These are phyloP conservation scores for Russula foetens DNA, from an alignment of 768 basidiomycete genomes.

Conservation along the genomic window DNA sequence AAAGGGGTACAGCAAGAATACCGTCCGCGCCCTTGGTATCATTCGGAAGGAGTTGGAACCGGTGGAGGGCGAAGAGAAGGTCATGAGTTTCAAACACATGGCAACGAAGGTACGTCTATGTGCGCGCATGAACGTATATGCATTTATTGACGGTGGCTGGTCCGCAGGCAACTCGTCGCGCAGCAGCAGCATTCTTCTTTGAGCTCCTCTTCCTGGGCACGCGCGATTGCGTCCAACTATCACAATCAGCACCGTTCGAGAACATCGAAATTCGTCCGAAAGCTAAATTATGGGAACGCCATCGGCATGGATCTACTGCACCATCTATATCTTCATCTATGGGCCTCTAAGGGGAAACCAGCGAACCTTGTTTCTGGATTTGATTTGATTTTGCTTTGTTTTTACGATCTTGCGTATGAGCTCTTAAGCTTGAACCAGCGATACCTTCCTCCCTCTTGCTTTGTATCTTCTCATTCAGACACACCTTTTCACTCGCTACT, in stretches of 20 bases:
- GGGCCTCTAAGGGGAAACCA: slow-evolving; percentile 25
- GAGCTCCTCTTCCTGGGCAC: slow-evolving; percentile 93
- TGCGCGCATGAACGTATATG: not conserved
- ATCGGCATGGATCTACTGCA: slow-evolving; percentile 36
- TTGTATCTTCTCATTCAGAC: slow-evolving; percentile 3
- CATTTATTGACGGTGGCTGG: not conserved
- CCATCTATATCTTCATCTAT: slow-evolving; percentile 41
- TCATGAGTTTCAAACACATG: slow-evolving; percentile 70
- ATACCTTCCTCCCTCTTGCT: slow-evolving; percentile 12
- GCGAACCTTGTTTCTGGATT: not conserved
- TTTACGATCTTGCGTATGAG: not conserved
- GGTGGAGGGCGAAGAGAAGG: slow-evolving; percentile 42
- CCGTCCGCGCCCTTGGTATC: slow-evolving; percentile 71
- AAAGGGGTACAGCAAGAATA: slow-evolving; percentile 84
- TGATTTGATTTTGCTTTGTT: not conserved
- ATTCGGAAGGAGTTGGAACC: slow-evolving; percentile 66
- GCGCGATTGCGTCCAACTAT: slow-evolving; percentile 78
- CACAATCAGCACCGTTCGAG: slow-evolving; percentile 67
- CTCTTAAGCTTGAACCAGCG: not conserved
- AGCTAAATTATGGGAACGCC: slow-evolving; percentile 77
- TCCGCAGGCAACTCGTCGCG: slow-evolving; percentile 74
- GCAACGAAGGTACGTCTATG: slow-evolving; percentile 55
- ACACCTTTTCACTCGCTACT: not conserved
- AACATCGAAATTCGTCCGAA: slow-evolving; percentile 82
- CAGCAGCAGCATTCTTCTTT: slow-evolving; percentile 96